A percentile compares a stretch with the other conserved stretches of the same genome.
Conservation (phyloP, 306 rosid species). For the Rosa multiflora region DNA sequence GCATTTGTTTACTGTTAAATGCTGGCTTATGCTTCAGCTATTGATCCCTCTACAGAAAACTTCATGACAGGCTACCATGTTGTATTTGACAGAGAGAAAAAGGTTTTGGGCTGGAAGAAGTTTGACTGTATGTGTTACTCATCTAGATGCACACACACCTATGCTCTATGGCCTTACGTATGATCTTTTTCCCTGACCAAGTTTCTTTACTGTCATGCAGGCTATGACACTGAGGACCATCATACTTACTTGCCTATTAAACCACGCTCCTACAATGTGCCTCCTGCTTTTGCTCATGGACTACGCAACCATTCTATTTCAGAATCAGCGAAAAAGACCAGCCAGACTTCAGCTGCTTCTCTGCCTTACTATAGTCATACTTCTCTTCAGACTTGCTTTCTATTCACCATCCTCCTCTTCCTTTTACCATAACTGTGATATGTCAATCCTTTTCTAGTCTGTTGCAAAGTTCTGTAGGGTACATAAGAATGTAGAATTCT, state of each 20-base stretch:
- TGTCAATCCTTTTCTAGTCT: constrained; percentile 25
- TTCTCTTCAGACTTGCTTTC: constrained; percentile 38
- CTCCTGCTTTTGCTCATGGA: constrained; percentile 80
- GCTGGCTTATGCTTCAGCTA: constrained; percentile 20
- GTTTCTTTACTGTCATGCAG: constrained; percentile 41
- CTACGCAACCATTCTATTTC: constrained; percentile 46
- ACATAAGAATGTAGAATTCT: neutral
- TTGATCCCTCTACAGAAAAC: constrained; percentile 65
- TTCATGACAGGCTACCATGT: constrained; percentile 89
- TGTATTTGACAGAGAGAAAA: constrained; percentile 83
- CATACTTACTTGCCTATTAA: constrained; percentile 30
- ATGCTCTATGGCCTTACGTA: constrained; percentile 16
- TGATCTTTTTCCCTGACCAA: constrained; percentile 8
- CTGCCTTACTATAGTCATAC: constrained; percentile 27
- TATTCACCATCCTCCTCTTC: constrained; percentile 34
- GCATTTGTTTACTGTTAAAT: constrained; percentile 4
- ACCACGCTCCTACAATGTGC: constrained; percentile 45
- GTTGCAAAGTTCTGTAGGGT: constrained; percentile 6
- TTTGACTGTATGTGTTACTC: constrained; percentile 61
- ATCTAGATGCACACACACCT: neutral
- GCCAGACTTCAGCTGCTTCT: constrained; percentile 45
- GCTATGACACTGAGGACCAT: constrained; percentile 67
- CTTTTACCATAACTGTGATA: constrained; percentile 25
- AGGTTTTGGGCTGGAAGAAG: constrained; percentile 84
- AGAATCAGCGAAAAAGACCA: constrained; percentile 38